Base-by-base conservation (phyloP, 805 yeast species). In the Candida incommunis region DNA sequence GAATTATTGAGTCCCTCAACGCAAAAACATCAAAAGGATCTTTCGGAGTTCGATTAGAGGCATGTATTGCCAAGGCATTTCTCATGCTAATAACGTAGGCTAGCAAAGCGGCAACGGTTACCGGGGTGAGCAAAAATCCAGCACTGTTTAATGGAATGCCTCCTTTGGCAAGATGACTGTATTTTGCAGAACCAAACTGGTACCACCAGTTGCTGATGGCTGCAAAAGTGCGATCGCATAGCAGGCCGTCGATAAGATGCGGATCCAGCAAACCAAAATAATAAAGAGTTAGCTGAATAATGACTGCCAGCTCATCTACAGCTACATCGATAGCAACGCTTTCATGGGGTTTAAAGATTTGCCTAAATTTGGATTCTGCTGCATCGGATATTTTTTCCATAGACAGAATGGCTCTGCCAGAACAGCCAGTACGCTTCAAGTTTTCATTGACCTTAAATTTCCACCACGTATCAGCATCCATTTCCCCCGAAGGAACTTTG, bases 161-260 rank as follows among this genome's bases (percentile, higher is more conserved):
- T n/a, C n/a, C n/a, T n/a, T n/a, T n/a, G 3, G 21, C n/a, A 5
- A 23, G 21, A 16, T 5, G 24, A 22, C 22, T 18, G 29, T 50
- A 45, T 34, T 49, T 48, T 41, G 47, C 55, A 9, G 53, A 51
- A 0, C 95, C 95, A 50, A 81, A 72, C 27, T 75, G 58, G 29
- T 68, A 69, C 96, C 97, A 90, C 96, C 97, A 90, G 41, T 70
- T 67, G 2, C 60, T 54, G 22, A 86, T 71, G 0, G 94, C 94
- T 21, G 63, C 69, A 49, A 80, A 80, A 0, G 98, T 90, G 46
- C 72, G 70, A 46, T 76, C 74, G 59, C 97, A 90, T 2, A 87
- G 64, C 15, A 90, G 64, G 0, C 98, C 97, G 62, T 92, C 96
- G 46, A 84, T 83, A 51, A 72, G 76, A 25, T 64, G 64, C 0